Evolutionary conservation across 2,329 filamentous ascomycete genomes (phyloP), one percentile per base, ranked within the genome.

Genomic region (Claviceps sp.): DNA sequence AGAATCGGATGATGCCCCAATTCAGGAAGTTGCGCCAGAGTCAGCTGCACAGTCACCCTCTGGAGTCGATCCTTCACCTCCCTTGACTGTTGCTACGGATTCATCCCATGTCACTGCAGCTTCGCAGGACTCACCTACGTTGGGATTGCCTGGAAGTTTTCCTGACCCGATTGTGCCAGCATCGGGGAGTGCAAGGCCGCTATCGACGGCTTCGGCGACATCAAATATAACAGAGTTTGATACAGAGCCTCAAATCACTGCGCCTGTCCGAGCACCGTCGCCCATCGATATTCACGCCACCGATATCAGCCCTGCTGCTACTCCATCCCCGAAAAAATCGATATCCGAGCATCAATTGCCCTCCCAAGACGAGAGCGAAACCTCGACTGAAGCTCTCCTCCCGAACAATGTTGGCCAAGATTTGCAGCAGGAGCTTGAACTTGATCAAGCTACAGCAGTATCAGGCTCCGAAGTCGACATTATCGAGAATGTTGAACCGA

Each of bases 201-300:
- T 65, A 37, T 84, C 83, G 16, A 77, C 82, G 3, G 62, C 80
- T 14, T 85, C 84, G 5, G 69, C 68, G 47, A 69, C 68, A 5
- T 83, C 81, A n/a, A 74, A 74, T 43, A 75, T 75, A 7, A 88
- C 84, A 0, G 82, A 87, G 59, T 86, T 89, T 58, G 86, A 89
- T 57, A 75, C 73, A n/a, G 85, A 89, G 58, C 75, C 81, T 22
- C 85, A 89, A 62, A 78, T 75, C 1, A 77, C 81, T 46, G 68
- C 75, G 1, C 68, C 73, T 1, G 59, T 70, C 16, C 69, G 67
- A 44, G 63, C 68, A 24, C 56, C 62, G 11, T 50, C 60, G 24
- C 58, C 59, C 11, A 48, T 57, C 14, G 58, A 61, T 40, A 57
- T 60, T 14, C 59, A 60, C 47, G 58, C 60, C 47, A 59, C 58